These are phyloP conservation scores for Dinochytrium kinnereticum DNA, from an alignment of 371 early-diverging fungal genomes.

Conservation along the genomic window DNA sequence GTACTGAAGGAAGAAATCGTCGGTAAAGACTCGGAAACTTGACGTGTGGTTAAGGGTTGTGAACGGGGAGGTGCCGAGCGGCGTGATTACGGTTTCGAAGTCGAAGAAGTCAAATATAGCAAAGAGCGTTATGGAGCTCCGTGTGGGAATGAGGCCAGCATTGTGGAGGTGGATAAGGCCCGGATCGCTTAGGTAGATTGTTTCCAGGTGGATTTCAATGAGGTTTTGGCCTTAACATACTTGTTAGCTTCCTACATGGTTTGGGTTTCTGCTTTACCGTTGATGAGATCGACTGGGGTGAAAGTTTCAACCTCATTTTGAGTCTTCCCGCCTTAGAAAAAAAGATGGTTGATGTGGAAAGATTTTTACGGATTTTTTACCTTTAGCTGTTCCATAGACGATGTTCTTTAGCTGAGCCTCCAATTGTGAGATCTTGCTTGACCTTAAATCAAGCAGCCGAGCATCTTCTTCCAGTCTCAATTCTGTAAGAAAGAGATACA, in stretches of 20 bases:
- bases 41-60: slow-evolving; percentile 44
- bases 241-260: not conserved
- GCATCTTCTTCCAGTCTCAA: slow-evolving; percentile 54
- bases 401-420: slow-evolving; percentile 55
- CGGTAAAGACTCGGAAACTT: slow-evolving; percentile 49
- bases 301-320: no score
- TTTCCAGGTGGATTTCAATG: slow-evolving; percentile 49
- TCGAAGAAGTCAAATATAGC: slow-evolving; percentile 58
- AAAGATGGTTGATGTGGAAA: no score
- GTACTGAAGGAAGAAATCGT: slow-evolving; percentile 57
- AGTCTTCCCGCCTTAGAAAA: no score
- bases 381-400: slow-evolving; percentile 46
- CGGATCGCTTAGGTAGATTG: slow-evolving; percentile 45
- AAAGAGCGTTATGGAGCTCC: slow-evolving; percentile 36
- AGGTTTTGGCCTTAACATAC: slow-evolving; percentile 47
- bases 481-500: slow-evolving; percentile 35
- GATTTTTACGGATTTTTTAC: no score
- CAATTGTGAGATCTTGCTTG: slow-evolving; percentile 50
- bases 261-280: no score
- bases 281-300: slow-evolving; percentile 3
- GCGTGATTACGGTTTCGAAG: slow-evolving; percentile 54
- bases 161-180: slow-evolving; percentile 34
- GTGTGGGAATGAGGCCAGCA: slow-evolving; percentile 22
- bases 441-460: slow-evolving; percentile 49
- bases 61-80: slow-evolving; percentile 39